These are phyloP conservation scores for Oldenlandia corymbosa DNA, from an alignment of 257 asterid genomes.

Conservation along the genomic window DNA sequence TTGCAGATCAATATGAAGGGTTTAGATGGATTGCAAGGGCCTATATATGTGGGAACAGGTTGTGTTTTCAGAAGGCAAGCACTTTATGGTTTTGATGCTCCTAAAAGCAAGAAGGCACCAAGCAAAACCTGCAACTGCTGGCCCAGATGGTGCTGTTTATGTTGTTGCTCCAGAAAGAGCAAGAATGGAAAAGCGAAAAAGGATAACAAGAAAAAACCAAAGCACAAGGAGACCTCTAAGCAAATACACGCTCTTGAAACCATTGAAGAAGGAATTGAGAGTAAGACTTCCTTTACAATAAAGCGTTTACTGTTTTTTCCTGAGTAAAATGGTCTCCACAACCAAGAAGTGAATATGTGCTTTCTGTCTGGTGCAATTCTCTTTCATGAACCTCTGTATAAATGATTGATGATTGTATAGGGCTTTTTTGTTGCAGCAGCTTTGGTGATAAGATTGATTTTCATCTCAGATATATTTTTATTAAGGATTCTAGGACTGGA, in stretches of 20 bases:
- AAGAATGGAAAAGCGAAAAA: slow-evolving; percentile 55
- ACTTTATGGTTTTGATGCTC: slow-evolving; percentile 78
- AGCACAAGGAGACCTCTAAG: slow-evolving; percentile 78
- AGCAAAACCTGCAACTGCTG: slow-evolving; percentile 89
- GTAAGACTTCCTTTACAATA: slow-evolving; percentile 23
- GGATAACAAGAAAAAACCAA: slow-evolving; percentile 45
- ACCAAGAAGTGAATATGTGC: neutral
- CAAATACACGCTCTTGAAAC: slow-evolving; percentile 92
- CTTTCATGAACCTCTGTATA: neutral
- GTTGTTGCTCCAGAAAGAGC: slow-evolving; percentile 54
- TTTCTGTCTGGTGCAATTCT: neutral
- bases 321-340: neutral
- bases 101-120: slow-evolving; percentile 63
- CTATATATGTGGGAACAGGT: slow-evolving; percentile 90
- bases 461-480: neutral
- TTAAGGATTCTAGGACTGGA: neutral
- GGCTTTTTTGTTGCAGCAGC: neutral
- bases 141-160: slow-evolving; percentile 75
- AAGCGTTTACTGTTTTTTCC: neutral
- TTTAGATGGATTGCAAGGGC: slow-evolving; percentile 94
- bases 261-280: slow-evolving; percentile 76
- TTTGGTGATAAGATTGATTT: neutral
- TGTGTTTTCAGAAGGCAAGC: slow-evolving; percentile 93
- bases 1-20: slow-evolving; percentile 94
- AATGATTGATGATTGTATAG: neutral